phyloP scores from a whole-genome alignment of 1,139 yeast genomes.

The Scheffersomyces parashehatae region DNA sequence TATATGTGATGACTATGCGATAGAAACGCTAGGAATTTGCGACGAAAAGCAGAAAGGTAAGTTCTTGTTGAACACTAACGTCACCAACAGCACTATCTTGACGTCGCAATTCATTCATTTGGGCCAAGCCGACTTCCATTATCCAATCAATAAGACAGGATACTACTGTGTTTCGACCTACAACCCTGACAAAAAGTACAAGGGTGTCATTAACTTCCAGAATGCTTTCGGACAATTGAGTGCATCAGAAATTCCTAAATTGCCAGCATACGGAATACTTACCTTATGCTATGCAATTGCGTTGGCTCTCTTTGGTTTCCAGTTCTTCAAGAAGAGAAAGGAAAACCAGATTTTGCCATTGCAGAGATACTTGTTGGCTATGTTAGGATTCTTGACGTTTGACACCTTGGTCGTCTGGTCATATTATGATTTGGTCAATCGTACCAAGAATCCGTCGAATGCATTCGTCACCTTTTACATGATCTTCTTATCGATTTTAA shows the following conservation, averaged over 20 bases:
- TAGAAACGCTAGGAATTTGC: slow-evolving; percentile 56
- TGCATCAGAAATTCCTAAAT: slow-evolving; percentile 88
- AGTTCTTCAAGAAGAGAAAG: slow-evolving; percentile 77
- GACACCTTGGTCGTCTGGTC: slow-evolving; percentile 93
- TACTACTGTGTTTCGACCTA: slow-evolving; percentile 87
- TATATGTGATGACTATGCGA: slow-evolving; percentile 76
- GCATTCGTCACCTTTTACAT: slow-evolving; percentile 68
- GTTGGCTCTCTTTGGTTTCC: slow-evolving; percentile 79
- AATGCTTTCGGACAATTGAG: slow-evolving; percentile 89
- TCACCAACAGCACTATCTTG: slow-evolving; percentile 54
- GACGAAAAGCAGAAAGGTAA: slow-evolving; percentile 53
- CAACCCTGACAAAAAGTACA: slow-evolving; percentile 43
- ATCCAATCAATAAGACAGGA: slow-evolving; percentile 73
- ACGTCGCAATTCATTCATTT: slow-evolving; percentile 55
- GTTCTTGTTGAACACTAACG: slow-evolving; percentile 52
- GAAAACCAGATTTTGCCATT: slow-evolving; percentile 81
- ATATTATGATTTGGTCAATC: slow-evolving; percentile 79
- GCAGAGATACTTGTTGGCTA: slow-evolving; percentile 86
- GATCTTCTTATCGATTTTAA: slow-evolving; percentile 74
- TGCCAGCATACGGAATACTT: slow-evolving; percentile 84
- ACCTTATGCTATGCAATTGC: slow-evolving; percentile 83
- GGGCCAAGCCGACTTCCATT: slow-evolving; percentile 63
- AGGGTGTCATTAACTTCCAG: slow-evolving; percentile 73
- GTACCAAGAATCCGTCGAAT: slow-evolving; percentile 47
- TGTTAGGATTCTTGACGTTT: slow-evolving; percentile 76